Evolutionary conservation across 2,329 filamentous ascomycete genomes (phyloP), one percentile per base, ranked within the genome.

Genomic region (Aquanectria penicillioides): DNA sequence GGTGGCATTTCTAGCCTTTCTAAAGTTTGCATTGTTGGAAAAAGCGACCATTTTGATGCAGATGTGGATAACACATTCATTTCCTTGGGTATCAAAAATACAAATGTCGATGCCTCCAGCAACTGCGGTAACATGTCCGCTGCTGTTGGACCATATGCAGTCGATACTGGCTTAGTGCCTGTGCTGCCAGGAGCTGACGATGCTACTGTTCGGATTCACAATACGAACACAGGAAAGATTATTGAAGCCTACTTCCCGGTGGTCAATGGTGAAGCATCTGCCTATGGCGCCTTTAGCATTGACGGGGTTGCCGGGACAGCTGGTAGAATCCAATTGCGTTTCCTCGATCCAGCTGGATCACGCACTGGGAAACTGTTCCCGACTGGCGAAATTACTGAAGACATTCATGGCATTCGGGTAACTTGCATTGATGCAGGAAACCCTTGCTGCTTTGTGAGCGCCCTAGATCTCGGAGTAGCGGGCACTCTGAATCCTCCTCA

Each of bases 91-190:
- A 81, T 91, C 48, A 81, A 82, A 58, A 80, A 86, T 63, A 74
- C 75, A 3, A 75, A 78, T 38, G 79, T 91, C 3, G 88, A 91
- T 66, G 82, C 85, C 62, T 84, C 85, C 0, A 84, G 87, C 29
- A 91, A 90, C 67, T 91, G 88, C 68, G 88, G 88, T 12, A 91
- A 91, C 69, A 88, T 91, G 86, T 84, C 78, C 5, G 80, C 82
- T 38, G 84, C 84, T 0, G 81, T 91, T 34, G 89, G 88, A 0
- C 87, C 88, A 0, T 88, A 85, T 68, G 86, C 86, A 3, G 77
- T 88, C 11, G 83, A 89, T 65, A 73, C 80, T 20, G 78, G 82
- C 3, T 61, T 89, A 2, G 74, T 86, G 46, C 51, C 46, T 2
- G 74, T 86, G 41, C 50, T 43, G 0, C 44, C 60, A 0, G 17